Evolutionary conservation across 2,329 filamentous ascomycete species (phyloP).

Genomic region (Cadophora gregata): DNA sequence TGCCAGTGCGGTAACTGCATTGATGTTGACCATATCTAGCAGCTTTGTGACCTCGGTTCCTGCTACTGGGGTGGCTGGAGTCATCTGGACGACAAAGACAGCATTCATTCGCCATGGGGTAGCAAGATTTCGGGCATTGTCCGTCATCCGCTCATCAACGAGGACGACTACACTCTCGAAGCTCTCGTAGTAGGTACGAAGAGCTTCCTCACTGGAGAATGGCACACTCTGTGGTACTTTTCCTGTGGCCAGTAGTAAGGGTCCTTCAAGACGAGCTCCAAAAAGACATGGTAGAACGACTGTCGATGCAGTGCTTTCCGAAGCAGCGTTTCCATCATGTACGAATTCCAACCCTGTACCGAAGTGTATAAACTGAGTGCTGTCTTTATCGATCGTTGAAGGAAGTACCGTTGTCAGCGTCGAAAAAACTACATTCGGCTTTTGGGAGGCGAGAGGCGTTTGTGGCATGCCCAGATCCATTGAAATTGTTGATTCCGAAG

Average conservation of each 20-base stretch:
- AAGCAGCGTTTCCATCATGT: neutral
- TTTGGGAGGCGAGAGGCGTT: neutral
- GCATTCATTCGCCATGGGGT: slow-evolving; percentile 41
- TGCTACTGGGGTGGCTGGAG: slow-evolving; percentile 20
- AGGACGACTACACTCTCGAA: slow-evolving; percentile 39
- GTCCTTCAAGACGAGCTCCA: slow-evolving; percentile 37
- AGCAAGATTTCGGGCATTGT: slow-evolving; percentile 43
- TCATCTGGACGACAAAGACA: slow-evolving; percentile 39
- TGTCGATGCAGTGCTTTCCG: slow-evolving; percentile 15
- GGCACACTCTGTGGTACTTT: slow-evolving; percentile 30
- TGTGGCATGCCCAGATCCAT: neutral
- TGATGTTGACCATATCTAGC: slow-evolving; percentile 38
- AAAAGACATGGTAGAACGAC: slow-evolving; percentile 39
- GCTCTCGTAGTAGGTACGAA: slow-evolving; percentile 32
- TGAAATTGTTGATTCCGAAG: neutral
- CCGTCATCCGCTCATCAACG: slow-evolving; percentile 43
- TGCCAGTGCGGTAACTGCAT: slow-evolving; percentile 40
- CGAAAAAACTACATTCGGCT: slow-evolving; percentile 24
- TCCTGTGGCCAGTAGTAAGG: slow-evolving; percentile 33
- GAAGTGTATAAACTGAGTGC: slow-evolving; percentile 28
- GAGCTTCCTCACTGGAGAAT: slow-evolving; percentile 31
- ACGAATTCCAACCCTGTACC: slow-evolving; percentile 29
- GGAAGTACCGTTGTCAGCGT: slow-evolving; percentile 28
- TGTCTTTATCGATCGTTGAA: slow-evolving; percentile 24
- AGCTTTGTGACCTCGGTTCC: slow-evolving; percentile 29